Percentiles rank a stretch among this genome's conserved stretches.
Evolutionary conservation across 2,329 filamentous ascomycete species (phyloP).

Genomic region (Onygena corvina): DNA sequence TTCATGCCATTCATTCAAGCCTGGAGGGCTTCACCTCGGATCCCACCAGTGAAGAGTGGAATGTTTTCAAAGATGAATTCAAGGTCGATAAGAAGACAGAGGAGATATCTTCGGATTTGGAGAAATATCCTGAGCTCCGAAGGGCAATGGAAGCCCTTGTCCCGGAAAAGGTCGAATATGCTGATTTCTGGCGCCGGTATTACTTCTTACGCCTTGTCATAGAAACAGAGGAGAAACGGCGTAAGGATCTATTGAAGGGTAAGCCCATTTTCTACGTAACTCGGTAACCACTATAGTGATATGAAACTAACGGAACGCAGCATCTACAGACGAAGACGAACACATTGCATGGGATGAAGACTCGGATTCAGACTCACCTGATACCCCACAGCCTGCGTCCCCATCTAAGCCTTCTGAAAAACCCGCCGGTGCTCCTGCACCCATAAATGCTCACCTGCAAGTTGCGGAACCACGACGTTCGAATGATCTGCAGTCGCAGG

Average conservation of each 20-base stretch:
- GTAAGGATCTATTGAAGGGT: constrained; percentile 87
- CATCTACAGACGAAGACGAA: constrained; percentile 46
- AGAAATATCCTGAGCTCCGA: constrained; percentile 75
- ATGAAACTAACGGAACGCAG: constrained; percentile 11
- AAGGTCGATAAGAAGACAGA: constrained; percentile 74
- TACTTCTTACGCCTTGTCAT: constrained; percentile 90
- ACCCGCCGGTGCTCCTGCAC: constrained; percentile 20
- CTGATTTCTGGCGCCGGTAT: constrained; percentile 84
- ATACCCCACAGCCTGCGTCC: constrained; percentile 31
- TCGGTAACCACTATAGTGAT: not conserved
- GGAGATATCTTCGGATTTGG: constrained; percentile 67
- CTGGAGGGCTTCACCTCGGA: constrained; percentile 73
- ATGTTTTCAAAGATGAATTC: constrained; percentile 60
- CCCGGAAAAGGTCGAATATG: constrained; percentile 82
- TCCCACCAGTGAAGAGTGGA: constrained; percentile 62
- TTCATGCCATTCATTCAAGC: constrained; percentile 87
- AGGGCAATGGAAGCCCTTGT: constrained; percentile 89
- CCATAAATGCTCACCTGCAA: constrained; percentile 42
- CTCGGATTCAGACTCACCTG: constrained; percentile 37
- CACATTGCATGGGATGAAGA: constrained; percentile 62
- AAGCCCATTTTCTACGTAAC: constrained; percentile 14
- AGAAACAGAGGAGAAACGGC: constrained; percentile 79
- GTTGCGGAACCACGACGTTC: constrained; percentile 55
- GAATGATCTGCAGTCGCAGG: constrained; percentile 78
- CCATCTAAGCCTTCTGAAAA: constrained; percentile 18